These are phyloP conservation scores for Candida stauntonica DNA, from an alignment of 805 yeast species.

Conservation along the genomic window DNA sequence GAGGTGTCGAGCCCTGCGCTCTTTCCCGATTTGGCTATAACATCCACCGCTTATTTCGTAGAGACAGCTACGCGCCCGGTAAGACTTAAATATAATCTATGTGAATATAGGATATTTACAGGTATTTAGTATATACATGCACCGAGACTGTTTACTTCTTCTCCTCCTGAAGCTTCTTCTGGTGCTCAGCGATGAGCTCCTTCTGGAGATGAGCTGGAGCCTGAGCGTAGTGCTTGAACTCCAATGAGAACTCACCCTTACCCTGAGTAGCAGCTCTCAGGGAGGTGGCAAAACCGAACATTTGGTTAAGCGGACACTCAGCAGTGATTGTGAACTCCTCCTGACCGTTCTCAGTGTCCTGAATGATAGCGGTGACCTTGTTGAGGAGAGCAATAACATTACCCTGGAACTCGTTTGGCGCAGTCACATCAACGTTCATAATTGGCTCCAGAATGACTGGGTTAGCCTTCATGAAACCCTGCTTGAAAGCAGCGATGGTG, in stretches of 20 bases:
- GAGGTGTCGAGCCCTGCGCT: background rate
- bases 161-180: conserved; percentile 39
- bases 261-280: conserved; percentile 98
- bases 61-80: too few relatives aligned
- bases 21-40: background rate
- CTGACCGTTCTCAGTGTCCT: conserved; percentile 88
- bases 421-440: conserved; percentile 88
- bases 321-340: conserved; percentile 93
- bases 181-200: conserved; percentile 80
- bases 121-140: background rate
- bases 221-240: conserved; percentile 88
- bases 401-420: conserved; percentile 97
- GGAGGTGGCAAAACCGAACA: conserved; percentile 95
- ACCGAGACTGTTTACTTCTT: conserved; percentile 11
- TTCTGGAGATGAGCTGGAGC: conserved; percentile 87
- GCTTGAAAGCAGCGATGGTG: conserved; percentile 84
- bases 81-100: background rate
- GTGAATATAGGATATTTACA: background rate
- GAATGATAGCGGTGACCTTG: conserved; percentile 87
- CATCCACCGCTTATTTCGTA: too few relatives aligned
- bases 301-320: conserved; percentile 92
- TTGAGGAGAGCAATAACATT: conserved; percentile 85
- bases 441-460: conserved; percentile 95
- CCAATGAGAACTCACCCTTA: conserved; percentile 96
- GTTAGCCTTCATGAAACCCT: conserved; percentile 76